A percentile compares a stretch with the other conserved stretches of the same genome.
phyloP scores from a whole-genome alignment of 2,329 filamentous ascomycete species.

The Diaporthe ampelina region DNA sequence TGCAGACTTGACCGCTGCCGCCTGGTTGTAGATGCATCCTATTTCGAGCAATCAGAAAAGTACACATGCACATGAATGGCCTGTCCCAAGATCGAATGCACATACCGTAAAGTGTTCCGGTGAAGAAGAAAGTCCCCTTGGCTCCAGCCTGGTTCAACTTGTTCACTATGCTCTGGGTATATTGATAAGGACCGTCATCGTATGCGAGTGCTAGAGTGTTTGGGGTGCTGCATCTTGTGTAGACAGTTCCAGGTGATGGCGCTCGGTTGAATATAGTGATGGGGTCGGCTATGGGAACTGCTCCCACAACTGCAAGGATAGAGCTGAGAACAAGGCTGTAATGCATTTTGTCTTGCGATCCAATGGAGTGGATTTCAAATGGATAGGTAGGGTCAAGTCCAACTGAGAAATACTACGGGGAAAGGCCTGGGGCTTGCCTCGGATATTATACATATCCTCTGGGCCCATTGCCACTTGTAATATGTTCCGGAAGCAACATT shows the following conservation, averaged over 20 bases:
- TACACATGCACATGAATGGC: not conserved
- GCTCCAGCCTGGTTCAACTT: constrained; percentile 61
- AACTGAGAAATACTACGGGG: not conserved
- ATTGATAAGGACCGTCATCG: constrained; percentile 66
- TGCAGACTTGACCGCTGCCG: constrained; percentile 66
- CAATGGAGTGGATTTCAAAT: not conserved
- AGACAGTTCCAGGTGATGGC: constrained; percentile 58
- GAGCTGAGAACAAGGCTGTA: constrained; percentile 18
- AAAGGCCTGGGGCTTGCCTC: not conserved
- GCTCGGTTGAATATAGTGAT: constrained; percentile 57
- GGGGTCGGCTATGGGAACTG: constrained; percentile 45
- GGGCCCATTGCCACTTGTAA: not conserved
- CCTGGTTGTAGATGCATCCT: constrained; percentile 64
- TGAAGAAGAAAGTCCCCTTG: constrained; percentile 69
- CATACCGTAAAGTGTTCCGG: constrained; percentile 61
- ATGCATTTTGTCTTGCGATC: constrained; percentile 15
- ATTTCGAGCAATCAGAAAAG: not conserved
- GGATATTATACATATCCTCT: not conserved
- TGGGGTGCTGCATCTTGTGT: constrained; percentile 59
- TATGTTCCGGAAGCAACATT: not conserved
- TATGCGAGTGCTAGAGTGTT: constrained; percentile 65
- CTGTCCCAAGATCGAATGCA: not conserved
- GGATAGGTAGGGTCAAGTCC: not conserved
- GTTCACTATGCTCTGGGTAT: constrained; percentile 64
- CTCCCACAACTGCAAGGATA: constrained; percentile 7